Conservation (phyloP, 2,329 filamentous ascomycete genomes). For the Nothopassalora personata region DNA sequence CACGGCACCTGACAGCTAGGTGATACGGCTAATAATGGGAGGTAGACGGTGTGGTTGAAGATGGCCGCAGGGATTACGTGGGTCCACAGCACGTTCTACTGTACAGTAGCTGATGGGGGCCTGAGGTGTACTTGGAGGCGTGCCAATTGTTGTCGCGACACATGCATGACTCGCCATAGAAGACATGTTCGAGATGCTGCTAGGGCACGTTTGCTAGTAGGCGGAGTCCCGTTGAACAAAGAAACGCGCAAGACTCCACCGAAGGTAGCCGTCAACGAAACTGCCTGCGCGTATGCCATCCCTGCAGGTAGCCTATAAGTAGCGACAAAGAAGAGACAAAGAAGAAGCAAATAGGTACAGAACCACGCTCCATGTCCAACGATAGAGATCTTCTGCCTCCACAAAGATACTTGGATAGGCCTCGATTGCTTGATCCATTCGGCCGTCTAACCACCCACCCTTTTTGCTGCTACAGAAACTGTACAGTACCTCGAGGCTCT, state of each 20-base stretch:
- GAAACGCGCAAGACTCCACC: not conserved
- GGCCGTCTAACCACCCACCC: constrained; percentile 1
- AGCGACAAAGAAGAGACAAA: not conserved
- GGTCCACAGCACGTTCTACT: constrained; percentile 2
- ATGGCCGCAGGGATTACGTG: constrained; percentile 10
- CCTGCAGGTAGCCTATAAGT: not conserved
- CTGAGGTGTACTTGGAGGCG: not conserved
- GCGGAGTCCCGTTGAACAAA: not conserved
- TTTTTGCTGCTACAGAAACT: not conserved
- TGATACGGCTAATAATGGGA: not conserved
- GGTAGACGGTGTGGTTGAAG: constrained; percentile 4
- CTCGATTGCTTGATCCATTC: not conserved
- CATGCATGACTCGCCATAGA: constrained; percentile 1
- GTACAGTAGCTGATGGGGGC: not conserved
- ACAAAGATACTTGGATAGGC: not conserved
- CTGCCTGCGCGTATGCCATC: not conserved
- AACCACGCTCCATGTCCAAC: not conserved
- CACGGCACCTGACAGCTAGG: constrained; percentile 11
- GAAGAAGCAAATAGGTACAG: not conserved
- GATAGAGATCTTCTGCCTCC: not conserved
- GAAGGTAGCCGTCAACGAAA: not conserved
- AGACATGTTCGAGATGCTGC: constrained; percentile 8
- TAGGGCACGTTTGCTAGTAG: not conserved
- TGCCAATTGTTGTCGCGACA: constrained; percentile 4
- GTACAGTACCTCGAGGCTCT: not conserved